A percentile compares a stretch with the other conserved stretches of the same genome.
phyloP scores from a whole-genome alignment of 164 flowering plant genomes.

The Tetracentron sinense region DNA sequence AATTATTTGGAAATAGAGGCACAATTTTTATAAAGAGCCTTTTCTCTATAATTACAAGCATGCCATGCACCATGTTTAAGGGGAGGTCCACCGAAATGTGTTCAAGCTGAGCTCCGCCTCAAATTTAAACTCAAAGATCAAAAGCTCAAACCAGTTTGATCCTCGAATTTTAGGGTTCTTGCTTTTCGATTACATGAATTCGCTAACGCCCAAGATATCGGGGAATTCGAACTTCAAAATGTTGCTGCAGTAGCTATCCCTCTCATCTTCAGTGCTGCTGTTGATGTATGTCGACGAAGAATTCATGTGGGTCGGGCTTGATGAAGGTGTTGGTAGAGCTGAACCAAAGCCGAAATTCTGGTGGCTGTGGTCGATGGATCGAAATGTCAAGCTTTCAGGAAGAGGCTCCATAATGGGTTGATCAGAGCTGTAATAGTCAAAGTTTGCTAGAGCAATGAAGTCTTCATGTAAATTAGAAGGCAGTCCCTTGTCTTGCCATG shows the following conservation, averaged over 20 bases:
- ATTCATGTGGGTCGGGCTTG: constrained; percentile 53
- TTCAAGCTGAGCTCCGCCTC: no score
- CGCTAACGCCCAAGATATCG: constrained; percentile 39
- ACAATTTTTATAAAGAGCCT: no score
- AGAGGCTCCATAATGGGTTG: constrained; percentile 22
- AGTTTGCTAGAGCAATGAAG: constrained; percentile 16
- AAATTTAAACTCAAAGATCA: neutral
- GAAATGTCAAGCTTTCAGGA: constrained; percentile 23
- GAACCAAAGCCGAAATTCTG: constrained; percentile 33
- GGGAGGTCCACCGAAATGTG: no score
- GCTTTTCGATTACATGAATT: constrained; percentile 35
- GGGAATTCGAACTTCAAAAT: constrained; percentile 52
- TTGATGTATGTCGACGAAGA: constrained; percentile 38
- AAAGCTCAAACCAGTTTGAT: neutral
- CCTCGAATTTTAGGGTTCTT: neutral
- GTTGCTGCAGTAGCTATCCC: constrained; percentile 56
- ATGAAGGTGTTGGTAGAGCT: constrained; percentile 51
- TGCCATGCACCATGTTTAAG: no score
- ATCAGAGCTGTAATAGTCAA: constrained; percentile 21
- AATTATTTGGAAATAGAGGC: no score
- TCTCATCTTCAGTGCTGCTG: constrained; percentile 47
- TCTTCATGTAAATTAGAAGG: constrained; percentile 18
- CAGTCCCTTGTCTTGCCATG: constrained; percentile 34
- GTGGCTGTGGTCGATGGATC: constrained; percentile 16
- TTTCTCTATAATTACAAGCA: no score